Evolutionary conservation across 2,329 filamentous ascomycete genomes (phyloP).

Genomic region (Cladosporium sp.): DNA sequence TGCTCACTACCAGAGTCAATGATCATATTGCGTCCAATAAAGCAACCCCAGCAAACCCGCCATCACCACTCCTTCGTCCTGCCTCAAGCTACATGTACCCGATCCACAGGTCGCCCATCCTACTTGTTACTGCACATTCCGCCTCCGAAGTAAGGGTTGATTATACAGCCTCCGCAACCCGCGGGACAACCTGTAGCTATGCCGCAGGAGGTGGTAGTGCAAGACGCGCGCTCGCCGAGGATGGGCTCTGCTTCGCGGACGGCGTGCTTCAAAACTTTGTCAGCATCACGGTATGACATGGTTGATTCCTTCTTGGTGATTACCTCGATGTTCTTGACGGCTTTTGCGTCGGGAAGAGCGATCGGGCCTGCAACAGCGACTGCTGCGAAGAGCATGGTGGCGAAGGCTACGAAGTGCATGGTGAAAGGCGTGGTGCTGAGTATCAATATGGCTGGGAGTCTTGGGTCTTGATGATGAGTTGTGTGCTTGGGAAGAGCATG

Average conservation of each 20-base stretch:
- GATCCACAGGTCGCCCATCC: neutral
- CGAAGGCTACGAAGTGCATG: neutral
- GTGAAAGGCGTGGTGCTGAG: neutral
- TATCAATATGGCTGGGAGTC: neutral
- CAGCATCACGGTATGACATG: neutral
- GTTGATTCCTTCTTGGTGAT: neutral
- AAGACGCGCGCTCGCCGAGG: neutral
- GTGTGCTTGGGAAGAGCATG: neutral
- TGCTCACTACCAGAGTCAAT: no score
- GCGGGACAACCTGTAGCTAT: neutral
- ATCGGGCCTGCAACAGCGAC: neutral
- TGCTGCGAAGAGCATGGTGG: constrained; percentile 1
- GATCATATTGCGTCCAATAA: no score
- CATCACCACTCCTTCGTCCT: no score
- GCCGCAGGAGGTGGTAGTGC: neutral
- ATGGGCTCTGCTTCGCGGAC: neutral
- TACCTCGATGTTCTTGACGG: neutral
- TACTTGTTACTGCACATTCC: neutral
- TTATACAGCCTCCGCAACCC: neutral
- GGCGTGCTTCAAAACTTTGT: neutral
- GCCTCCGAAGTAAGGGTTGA: neutral
- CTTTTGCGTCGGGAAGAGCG: neutral
- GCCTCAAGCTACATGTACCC: no score
- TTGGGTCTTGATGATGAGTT: neutral
- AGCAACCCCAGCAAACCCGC: no score